Conservation (phyloP, 805 yeast species). For the Candida oleophila region DNA sequence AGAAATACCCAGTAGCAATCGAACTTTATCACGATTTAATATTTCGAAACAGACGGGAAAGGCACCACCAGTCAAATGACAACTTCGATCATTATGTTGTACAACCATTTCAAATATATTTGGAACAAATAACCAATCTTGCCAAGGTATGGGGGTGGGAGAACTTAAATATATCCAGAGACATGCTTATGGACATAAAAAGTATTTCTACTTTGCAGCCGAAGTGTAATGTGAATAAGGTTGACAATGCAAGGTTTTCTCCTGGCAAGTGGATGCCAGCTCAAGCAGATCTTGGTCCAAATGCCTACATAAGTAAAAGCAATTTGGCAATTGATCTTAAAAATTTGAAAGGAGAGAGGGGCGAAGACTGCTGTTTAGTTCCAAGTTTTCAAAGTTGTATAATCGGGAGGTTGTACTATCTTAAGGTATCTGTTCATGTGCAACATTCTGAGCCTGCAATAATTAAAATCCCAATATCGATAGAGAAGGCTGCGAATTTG, state of each 20-base stretch:
- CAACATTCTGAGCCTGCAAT: slow-evolving; percentile 19
- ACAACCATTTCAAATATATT: slow-evolving; percentile 19
- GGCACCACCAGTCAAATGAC: slow-evolving; percentile 9
- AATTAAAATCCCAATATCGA: slow-evolving; percentile 25
- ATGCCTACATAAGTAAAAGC: background rate
- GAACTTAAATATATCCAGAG: slow-evolving; percentile 16
- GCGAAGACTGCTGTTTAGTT: slow-evolving; percentile 13
- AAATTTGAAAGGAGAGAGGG: slow-evolving; percentile 10
- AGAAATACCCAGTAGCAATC: slow-evolving; percentile 34
- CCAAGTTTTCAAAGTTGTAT: slow-evolving; percentile 30
- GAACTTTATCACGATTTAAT: slow-evolving; percentile 37
- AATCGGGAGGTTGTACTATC: slow-evolving; percentile 25
- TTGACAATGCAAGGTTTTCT: slow-evolving; percentile 11
- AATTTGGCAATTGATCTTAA: slow-evolving; percentile 11
- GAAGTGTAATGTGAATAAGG: slow-evolving; percentile 18
- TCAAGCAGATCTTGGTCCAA: background rate
- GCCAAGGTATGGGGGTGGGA: slow-evolving; percentile 16
- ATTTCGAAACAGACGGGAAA: slow-evolving; percentile 17
- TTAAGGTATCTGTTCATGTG: slow-evolving; percentile 18
- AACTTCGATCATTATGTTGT: slow-evolving; percentile 19
- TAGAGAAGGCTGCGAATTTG: slow-evolving; percentile 11
- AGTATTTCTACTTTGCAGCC: slow-evolving; percentile 21
- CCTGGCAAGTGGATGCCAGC: slow-evolving; percentile 3
- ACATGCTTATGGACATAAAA: slow-evolving; percentile 26
- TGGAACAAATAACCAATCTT: slow-evolving; percentile 16